Percentiles rank a stretch among this genome's conserved stretches.
phyloP scores from a whole-genome alignment of 2,329 filamentous ascomycete species.

The Aspergillus novofumigatus region DNA sequence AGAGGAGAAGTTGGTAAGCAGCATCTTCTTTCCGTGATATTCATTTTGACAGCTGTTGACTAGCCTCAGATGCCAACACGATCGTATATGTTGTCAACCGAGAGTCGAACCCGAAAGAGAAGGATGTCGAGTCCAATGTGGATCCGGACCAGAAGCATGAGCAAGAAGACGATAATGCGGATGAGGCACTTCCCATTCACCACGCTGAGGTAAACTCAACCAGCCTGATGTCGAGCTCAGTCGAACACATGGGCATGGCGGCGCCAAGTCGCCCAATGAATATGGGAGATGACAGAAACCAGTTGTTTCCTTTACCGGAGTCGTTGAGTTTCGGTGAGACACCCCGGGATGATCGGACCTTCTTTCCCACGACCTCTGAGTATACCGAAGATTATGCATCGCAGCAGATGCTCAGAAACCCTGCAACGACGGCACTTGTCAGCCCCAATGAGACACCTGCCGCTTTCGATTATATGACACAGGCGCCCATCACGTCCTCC shows the following conservation, averaged over 20 bases:
- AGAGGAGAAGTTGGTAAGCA: slow-evolving; percentile 38
- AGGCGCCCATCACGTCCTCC: slow-evolving; percentile 20
- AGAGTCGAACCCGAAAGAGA: slow-evolving; percentile 30
- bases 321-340: slow-evolving; percentile 25
- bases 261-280: slow-evolving; percentile 18
- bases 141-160: slow-evolving; percentile 18
- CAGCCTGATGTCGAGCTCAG: slow-evolving; percentile 21
- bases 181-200: slow-evolving; percentile 25
- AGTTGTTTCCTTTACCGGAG: slow-evolving; percentile 28
- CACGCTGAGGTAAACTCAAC: slow-evolving; percentile 23
- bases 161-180: slow-evolving; percentile 24
- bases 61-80: slow-evolving; percentile 27
- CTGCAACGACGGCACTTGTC: slow-evolving; percentile 23
- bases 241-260: slow-evolving; percentile 19
- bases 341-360: slow-evolving; percentile 24
- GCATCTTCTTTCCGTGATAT: neutral
- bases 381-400: slow-evolving; percentile 27
- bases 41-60: neutral
- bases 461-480: slow-evolving; percentile 29
- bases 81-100: slow-evolving; percentile 37
- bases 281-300: slow-evolving; percentile 12
- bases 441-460: slow-evolving; percentile 28
- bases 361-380: slow-evolving; percentile 24
- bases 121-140: slow-evolving; percentile 27
- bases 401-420: slow-evolving; percentile 24